Base-by-base conservation (phyloP, 2,329 filamentous ascomycete genomes). In the Trichophyton verrucosum region DNA sequence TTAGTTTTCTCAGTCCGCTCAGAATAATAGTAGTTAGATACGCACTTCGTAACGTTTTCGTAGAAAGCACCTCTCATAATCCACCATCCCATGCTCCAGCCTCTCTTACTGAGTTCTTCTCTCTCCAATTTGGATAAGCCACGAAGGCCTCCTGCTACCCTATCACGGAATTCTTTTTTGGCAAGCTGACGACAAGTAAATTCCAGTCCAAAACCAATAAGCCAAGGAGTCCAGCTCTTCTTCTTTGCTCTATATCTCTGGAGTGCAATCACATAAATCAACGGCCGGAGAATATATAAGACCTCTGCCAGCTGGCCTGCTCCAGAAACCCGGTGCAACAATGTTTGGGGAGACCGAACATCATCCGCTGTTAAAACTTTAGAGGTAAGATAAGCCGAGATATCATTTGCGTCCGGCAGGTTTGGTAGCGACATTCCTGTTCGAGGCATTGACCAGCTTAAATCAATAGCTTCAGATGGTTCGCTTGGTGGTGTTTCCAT, bases 61-160 rank as follows among this genome's bases (percentile, higher is more conserved):
- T 99, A 99, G 68, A 95, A 95, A 1, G 91, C 91, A n/a, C 94
- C 92, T 63, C 92, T 84, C 89, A 99, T 94, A 27, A 82, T 77
- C 94, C 94, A 99, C 92, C 94, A 97, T 20, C 86, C 88, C 79
- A 96, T 86, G 1, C 85, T 86, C 90, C 91, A 95, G 44, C 88
- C 91, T 64, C 94, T 82, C 75, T 89, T 91, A 70, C 81, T 85
- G 80, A 95, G 84, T 77, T 97, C 92, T 66, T 96, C 92, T 61
- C 86, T 84, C 76, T 99, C 94, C 17, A 99, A 79, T 7, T 87
- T 84, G 24, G 92, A 96, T 36, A 94, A 70, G 0, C 83, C 91
- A 57, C 89, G 82, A 63, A 94, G 78, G 33, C 89, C 86, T 51
- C 87, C 84, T 11, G 91, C 82, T 38, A 85, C 74, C 62, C 82